Evolutionary conservation across 1,139 yeast species (phyloP), one percentile per base, ranked within the genome.

Genomic region (Trichomonascaceae sp.): DNA sequence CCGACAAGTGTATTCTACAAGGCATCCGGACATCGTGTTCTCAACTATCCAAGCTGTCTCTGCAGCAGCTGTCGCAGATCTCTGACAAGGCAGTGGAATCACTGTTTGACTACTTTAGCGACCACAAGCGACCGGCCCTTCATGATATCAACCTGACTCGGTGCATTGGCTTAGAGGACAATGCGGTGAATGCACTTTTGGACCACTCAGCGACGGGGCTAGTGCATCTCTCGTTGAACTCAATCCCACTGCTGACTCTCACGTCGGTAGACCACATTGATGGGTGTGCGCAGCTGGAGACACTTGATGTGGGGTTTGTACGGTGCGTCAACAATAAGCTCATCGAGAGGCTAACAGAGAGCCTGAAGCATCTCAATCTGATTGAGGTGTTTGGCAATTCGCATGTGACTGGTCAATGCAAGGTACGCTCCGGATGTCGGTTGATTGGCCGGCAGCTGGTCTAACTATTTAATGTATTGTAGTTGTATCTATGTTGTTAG

Each of bases 361-460:
- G 65, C 13, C 78, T 89, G 44, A 70, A 76, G 0, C 70, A 69
- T 33, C 56, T 85, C 38, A 64, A 67, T 30, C 61, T 80, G 9
- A 50, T 85, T 37, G 94, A 82, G 48, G 82, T 81, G 4, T 81
- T 77, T 53, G 94, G 94, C 0, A 68, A 76, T 45, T 80, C 79
- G 44, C 61, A 71, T 42, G 76, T 89, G 37, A 74, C 85, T 0
- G 59, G 65, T 5, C 59, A 60, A 17, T 48, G 50, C 30, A 25
- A 30, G 4, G 52, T 69, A 3, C 61, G 76, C 37, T 61, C 62
- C 1, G 79, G 74, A 9, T 49, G 81, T 29, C 67, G 72, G 39
- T 62, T 84, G 3, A 72, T 82, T 39, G 95, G 95, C 5, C 65
- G 93, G 38, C 87, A 79, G 52, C 74, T 77, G 43, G 85, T 76